Base-by-base conservation (phyloP, 139 green algal genomes). In the Volvox reticuliferus region DNA sequence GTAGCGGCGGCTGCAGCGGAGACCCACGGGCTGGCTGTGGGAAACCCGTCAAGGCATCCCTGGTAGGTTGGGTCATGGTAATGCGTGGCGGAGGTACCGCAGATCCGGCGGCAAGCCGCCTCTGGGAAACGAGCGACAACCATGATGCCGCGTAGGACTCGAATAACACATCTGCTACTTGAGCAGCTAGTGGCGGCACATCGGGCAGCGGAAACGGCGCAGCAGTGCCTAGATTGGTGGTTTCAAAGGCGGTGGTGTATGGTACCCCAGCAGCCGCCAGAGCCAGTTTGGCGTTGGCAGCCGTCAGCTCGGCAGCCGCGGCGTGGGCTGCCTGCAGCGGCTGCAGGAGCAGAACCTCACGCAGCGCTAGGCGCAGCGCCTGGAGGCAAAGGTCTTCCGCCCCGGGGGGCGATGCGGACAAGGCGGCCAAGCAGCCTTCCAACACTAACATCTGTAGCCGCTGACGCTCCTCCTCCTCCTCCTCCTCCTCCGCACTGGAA, bases 141-240 rank as follows among this genome's bases (percentile, higher is more conserved):
- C 92, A 94, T 0, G 92, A 83, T 0, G 91, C 92, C 19, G 92
- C 89, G 61, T 91, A 94, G 32, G 88, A 89, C 62, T 91, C 78
- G 14, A 94, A 80, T 26, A 94, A 69, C 1, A 71, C 30, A n/a
- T 89, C 69, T 28, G 76, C 87, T 35, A 82, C 85, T 50, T 55
- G 76, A 12, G 76, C 73, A 2, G 82, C 78, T 32, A 75, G 32
- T 17, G 83, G 87, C 35, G 55, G 20, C 77, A 65, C 6, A 33
- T 78, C 32, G 33, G 91, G 89, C 19, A 76, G 35, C 28, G 89
- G 82, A 33, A 89, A 92, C 17, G 82, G 82, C 24, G 63, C 89
- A 2, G 12, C 82, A 13, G 33, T n/a, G 81, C 12, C 24, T 28
- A 2, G 6, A 24, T 73, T 2, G 65, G 65, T 78, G 61, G 18